These are phyloP conservation scores for Penicillium pancosmium DNA, from an alignment of 495 filamentous ascomycete species.

Conservation along the genomic window DNA sequence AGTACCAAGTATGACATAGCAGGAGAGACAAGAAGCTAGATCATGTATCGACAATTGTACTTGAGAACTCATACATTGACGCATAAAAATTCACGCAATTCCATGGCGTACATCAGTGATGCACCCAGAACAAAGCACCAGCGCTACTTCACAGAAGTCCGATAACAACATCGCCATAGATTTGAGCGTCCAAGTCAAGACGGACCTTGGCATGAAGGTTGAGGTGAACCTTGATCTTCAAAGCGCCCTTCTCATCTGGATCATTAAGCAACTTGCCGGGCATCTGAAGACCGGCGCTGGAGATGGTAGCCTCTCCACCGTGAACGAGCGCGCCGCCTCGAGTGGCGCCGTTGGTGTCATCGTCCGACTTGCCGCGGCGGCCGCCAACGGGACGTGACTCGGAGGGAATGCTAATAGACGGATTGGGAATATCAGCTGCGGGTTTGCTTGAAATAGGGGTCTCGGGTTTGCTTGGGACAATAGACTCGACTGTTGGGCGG, in stretches of 20 bases:
- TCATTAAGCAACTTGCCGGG: background rate
- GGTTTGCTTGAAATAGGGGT: background rate
- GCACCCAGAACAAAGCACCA: background rate
- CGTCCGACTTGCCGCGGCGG: background rate
- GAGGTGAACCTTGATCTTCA: constrained; percentile 20
- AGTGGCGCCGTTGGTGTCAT: constrained; percentile 1
- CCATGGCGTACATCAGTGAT: background rate
- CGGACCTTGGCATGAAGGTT: constrained; percentile 20
- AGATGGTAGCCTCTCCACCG: constrained; percentile 3
- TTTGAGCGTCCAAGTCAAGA: constrained; percentile 18
- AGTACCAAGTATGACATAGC: background rate
- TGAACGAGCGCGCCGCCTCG: constrained; percentile 1
- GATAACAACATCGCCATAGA: constrained; percentile 24
- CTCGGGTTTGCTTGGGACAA: background rate
- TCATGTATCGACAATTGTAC: background rate
- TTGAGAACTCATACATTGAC: background rate
- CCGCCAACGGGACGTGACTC: background rate
- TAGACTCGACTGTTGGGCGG: background rate
- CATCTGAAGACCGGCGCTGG: background rate
- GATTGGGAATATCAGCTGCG: background rate
- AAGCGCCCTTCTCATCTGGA: constrained; percentile 8
- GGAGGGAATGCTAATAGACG: background rate
- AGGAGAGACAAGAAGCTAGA: background rate
- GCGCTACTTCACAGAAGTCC: constrained; percentile 13
- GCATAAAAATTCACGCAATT: background rate